Evolutionary conservation across 768 basidiomycete species (phyloP), one percentile per base, ranked within the genome.

Genomic region (Dioszegia crocea): DNA sequence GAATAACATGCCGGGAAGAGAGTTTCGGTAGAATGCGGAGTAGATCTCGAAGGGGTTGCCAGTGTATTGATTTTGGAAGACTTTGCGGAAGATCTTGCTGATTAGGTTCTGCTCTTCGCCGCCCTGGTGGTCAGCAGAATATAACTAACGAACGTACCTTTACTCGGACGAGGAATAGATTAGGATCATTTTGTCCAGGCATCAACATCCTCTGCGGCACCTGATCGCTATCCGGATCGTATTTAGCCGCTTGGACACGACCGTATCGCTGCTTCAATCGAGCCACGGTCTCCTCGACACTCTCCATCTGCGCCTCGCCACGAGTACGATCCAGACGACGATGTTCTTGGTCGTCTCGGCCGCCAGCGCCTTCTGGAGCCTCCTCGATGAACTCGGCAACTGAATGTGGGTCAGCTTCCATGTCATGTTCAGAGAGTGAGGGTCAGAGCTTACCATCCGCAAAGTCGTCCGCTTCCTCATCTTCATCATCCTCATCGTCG

Each of bases 151-250:
- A 17, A 77, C 81, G 50, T 69, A 89, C 91, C 84, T 91, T 91
- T 65, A 93, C 91, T 67, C 89, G 83, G 56, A 98, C 85, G 79
- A 92, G 91, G 92, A 93, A 99, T 59, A 99, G 79, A 74, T 85
- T 92, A 11, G 94, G 88, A 75, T 99, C 96, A 54, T 94, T 88
- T 0, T 96, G 91, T 2, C 88, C 90, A 19, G 96, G 96, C 92
- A 99, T 97, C 19, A 98, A 82, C 55, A 97, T 77, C 16, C 91
- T 82, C 70, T 97, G 92, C 1, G 96, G 93, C 24, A 96, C 85
- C 63, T 89, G 87, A 64, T 90, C 94, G 84, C 89, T 87, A 75
- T 94, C 91, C 27, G 91, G 91, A 19, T 88, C 86, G 70, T 91
- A 94, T 41, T 86, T 85, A 9, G 67, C 67, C 12, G 63, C 63